phyloP scores from a whole-genome alignment of 257 asterid species.

The Agastache rugosa region DNA sequence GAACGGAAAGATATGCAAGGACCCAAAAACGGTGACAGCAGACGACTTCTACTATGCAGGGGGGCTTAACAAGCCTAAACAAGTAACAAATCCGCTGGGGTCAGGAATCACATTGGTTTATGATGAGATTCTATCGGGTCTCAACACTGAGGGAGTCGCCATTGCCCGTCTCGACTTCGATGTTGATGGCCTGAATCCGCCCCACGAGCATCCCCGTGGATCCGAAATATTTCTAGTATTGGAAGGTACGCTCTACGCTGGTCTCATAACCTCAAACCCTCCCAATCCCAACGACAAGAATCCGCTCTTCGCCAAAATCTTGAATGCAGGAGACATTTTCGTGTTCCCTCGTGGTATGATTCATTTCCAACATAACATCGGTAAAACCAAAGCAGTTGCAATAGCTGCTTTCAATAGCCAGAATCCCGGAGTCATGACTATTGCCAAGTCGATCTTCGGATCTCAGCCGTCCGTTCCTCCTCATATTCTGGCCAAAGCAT shows the following conservation, averaged over 20 bases:
- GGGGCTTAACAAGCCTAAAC: constrained; percentile 34
- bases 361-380: constrained; percentile 41
- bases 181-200: constrained; percentile 41
- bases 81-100: constrained; percentile 26
- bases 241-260: constrained; percentile 40
- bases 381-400: constrained; percentile 29
- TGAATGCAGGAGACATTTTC: constrained; percentile 35
- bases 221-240: constrained; percentile 38
- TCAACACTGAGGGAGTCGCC: constrained; percentile 46
- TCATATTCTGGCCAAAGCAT: constrained; percentile 33
- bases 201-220: constrained; percentile 50
- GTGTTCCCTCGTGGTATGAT: constrained; percentile 45
- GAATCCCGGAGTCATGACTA: constrained; percentile 31
- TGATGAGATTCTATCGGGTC: no score
- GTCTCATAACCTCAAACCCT: constrained; percentile 45
- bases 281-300: constrained; percentile 29
- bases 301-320: constrained; percentile 30
- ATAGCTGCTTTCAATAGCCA: constrained; percentile 45
- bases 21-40: neutral
- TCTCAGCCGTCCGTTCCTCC: constrained; percentile 35
- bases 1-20: constrained; percentile 46
- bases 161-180: constrained; percentile 38
- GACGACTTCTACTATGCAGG: constrained; percentile 38
- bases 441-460: constrained; percentile 41
- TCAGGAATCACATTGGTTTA: no score